Conservation (phyloP, 2,329 filamentous ascomycete genomes). For the Geosmithia flava region DNA sequence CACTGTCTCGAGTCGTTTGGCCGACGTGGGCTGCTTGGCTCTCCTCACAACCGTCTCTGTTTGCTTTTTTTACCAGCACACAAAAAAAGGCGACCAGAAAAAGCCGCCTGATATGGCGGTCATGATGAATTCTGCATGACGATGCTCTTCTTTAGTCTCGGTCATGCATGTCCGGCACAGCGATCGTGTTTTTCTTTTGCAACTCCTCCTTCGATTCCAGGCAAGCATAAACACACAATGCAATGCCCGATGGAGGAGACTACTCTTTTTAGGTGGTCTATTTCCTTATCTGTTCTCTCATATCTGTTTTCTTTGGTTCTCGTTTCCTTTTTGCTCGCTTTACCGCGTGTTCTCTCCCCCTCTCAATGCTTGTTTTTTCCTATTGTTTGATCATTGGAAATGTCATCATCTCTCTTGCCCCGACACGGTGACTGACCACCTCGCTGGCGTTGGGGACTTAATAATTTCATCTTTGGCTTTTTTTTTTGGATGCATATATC, state of each 20-base stretch:
- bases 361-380: neutral
- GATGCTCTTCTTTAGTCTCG: constrained; percentile 36
- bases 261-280: constrained; percentile 2
- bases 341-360: neutral
- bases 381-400: neutral
- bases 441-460: constrained; percentile 1
- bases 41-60: neutral
- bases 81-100: neutral
- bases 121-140: constrained; percentile 46
- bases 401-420: neutral
- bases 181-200: constrained; percentile 29
- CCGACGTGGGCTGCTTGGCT: neutral
- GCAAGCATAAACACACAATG: neutral
- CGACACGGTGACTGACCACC: constrained; percentile 2
- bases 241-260: neutral
- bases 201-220: neutral
- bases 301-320: neutral
- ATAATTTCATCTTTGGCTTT: neutral
- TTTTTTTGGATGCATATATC: constrained; percentile 1
- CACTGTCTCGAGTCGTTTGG: neutral
- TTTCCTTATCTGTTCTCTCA: neutral
- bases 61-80: too few species aligned
- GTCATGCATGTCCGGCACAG: constrained; percentile 51
- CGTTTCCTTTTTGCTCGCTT: neutral
- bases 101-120: constrained; percentile 15